Conservation (phyloP, 2,329 filamentous ascomycete genomes). For the Coleophoma cylindrospora region DNA sequence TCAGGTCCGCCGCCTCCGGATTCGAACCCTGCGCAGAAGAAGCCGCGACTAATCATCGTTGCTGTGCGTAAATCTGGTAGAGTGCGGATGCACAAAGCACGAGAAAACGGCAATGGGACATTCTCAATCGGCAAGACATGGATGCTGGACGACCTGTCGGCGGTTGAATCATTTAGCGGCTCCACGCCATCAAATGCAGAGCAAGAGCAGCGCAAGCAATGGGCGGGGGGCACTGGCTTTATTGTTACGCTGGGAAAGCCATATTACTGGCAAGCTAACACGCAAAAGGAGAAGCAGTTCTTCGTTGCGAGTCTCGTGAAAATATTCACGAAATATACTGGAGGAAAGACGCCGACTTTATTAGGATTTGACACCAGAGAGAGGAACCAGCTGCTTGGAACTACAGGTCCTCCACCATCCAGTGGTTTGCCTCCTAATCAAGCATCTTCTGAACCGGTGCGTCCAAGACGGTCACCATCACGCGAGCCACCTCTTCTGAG, state of each 20-base stretch:
- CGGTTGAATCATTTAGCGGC: slow-evolving; percentile 77
- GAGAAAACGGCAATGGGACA: slow-evolving; percentile 88
- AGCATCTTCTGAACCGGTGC: not conserved
- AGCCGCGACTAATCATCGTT: slow-evolving; percentile 86
- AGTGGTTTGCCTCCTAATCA: slow-evolving; percentile 10
- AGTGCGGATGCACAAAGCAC: slow-evolving; percentile 93
- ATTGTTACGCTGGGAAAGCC: slow-evolving; percentile 85
- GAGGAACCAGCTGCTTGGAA: slow-evolving; percentile 67
- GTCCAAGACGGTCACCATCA: slow-evolving; percentile 16
- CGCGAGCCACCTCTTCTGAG: slow-evolving; percentile 17
- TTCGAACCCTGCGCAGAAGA: slow-evolving; percentile 70
- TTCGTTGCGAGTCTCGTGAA: slow-evolving; percentile 96
- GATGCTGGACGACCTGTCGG: slow-evolving; percentile 84
- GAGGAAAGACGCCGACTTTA: slow-evolving; percentile 73
- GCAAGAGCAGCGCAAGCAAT: slow-evolving; percentile 60
- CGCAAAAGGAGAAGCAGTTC: slow-evolving; percentile 95
- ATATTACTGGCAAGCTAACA: slow-evolving; percentile 95
- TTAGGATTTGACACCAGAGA: slow-evolving; percentile 79
- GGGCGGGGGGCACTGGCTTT: slow-evolving; percentile 82
- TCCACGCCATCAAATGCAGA: slow-evolving; percentile 51
- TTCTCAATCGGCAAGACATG: slow-evolving; percentile 99
- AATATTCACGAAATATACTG: slow-evolving; percentile 95
- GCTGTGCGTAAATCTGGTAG: slow-evolving; percentile 88
- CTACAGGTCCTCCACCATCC: slow-evolving; percentile 20
- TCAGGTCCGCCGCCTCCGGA: slow-evolving; percentile 80